phyloP scores from a whole-genome alignment of 495 filamentous ascomycete genomes.

The Pyrenopolyporus hunteri region DNA sequence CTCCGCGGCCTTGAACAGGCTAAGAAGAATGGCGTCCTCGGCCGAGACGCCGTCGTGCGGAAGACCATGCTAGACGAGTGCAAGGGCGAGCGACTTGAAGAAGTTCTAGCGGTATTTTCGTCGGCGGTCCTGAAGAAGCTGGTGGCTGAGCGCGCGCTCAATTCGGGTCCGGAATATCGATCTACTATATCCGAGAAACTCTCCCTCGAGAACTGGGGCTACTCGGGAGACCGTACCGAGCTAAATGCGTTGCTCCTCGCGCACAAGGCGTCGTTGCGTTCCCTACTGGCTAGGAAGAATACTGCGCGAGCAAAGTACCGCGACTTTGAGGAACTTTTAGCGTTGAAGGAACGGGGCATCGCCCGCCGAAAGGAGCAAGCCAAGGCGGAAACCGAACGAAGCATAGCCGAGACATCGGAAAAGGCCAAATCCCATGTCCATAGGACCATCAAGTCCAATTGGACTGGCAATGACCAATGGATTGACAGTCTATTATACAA shows the following conservation, averaged over 20 bases:
- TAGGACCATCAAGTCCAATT: slow-evolving; percentile 67
- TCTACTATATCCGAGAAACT: slow-evolving; percentile 60
- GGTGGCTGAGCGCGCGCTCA: slow-evolving; percentile 53
- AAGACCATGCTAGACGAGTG: slow-evolving; percentile 95
- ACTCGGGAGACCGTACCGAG: slow-evolving; percentile 63
- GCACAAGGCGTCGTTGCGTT: slow-evolving; percentile 68
- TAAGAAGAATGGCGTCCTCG: slow-evolving; percentile 84
- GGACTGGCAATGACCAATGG: slow-evolving; percentile 76
- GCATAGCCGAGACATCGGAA: slow-evolving; percentile 42
- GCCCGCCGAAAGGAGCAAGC: slow-evolving; percentile 51
- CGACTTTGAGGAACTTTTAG: slow-evolving; percentile 65
- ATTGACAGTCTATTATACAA: slow-evolving; percentile 69
- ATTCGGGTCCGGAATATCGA: slow-evolving; percentile 44
- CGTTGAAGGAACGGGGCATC: slow-evolving; percentile 52
- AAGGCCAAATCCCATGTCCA: slow-evolving; percentile 51
- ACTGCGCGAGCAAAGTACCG: slow-evolving; percentile 55
- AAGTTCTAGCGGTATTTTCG: slow-evolving; percentile 80
- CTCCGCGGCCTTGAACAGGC: slow-evolving; percentile 76
- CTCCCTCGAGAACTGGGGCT: slow-evolving; percentile 66
- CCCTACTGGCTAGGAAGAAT: slow-evolving; percentile 60
- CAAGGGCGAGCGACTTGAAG: slow-evolving; percentile 79
- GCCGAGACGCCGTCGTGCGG: slow-evolving; percentile 75
- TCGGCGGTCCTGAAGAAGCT: slow-evolving; percentile 76
- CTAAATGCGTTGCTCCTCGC: slow-evolving; percentile 73
- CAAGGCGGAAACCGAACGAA: slow-evolving; percentile 30